Conservation (phyloP, 495 filamentous ascomycete species). For the Xylaria venustula region DNA sequence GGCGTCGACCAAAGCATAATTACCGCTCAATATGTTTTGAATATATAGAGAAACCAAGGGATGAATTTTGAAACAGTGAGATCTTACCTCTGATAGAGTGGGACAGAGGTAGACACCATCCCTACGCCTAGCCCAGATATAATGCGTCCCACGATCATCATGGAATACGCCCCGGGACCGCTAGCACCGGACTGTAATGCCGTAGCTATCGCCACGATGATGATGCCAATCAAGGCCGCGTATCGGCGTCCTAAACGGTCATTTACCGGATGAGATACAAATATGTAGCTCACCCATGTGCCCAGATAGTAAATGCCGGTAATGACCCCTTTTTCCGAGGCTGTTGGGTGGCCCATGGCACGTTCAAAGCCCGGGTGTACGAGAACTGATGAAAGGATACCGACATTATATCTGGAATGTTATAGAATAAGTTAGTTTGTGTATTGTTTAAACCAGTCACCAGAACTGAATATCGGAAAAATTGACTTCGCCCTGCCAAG, state of each 20-base stretch:
- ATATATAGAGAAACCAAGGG: not conserved
- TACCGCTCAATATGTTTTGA: not conserved
- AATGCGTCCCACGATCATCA: slow-evolving; percentile 53
- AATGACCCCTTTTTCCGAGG: slow-evolving; percentile 48
- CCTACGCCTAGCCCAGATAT: slow-evolving; percentile 52
- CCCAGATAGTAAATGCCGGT: slow-evolving; percentile 59
- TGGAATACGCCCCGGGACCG: slow-evolving; percentile 42
- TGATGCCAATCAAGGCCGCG: slow-evolving; percentile 46
- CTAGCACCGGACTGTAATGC: slow-evolving; percentile 43
- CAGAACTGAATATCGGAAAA: no score
- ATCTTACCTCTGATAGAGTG: slow-evolving; percentile 53
- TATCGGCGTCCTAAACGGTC: slow-evolving; percentile 51
- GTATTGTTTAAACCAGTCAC: no score
- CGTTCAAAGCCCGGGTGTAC: slow-evolving; percentile 52
- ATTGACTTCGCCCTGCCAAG: no score
- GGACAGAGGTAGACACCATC: slow-evolving; percentile 54
- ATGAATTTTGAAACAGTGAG: not conserved
- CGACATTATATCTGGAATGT: slow-evolving; percentile 52
- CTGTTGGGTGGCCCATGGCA: slow-evolving; percentile 40
- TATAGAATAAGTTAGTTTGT: not conserved
- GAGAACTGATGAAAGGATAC: slow-evolving; percentile 55
- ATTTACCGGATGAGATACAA: slow-evolving; percentile 47
- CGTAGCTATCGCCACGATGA: slow-evolving; percentile 45
- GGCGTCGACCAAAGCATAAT: no score
- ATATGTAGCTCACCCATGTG: slow-evolving; percentile 53